A percentile compares a stretch with the other conserved stretches of the same genome.
phyloP scores from a whole-genome alignment of 768 basidiomycete genomes.

The Trametes cingulata region DNA sequence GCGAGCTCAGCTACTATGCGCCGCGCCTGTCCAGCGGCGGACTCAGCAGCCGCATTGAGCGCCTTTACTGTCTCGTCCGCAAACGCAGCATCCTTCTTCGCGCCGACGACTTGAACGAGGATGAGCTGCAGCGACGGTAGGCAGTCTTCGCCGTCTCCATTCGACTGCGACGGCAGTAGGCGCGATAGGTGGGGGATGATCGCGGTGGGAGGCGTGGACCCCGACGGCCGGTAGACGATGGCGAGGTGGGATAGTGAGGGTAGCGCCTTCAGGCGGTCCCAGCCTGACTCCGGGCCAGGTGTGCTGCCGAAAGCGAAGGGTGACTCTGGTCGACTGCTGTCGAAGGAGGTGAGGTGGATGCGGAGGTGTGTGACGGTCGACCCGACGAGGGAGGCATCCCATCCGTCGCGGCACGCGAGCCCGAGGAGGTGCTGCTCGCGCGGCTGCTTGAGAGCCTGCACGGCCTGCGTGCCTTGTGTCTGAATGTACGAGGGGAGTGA shows the following conservation, averaged over 20 bases:
- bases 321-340: conserved; percentile 16
- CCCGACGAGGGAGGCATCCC: conserved; percentile 34
- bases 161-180: conserved; percentile 13
- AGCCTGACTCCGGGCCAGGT: conserved; percentile 15
- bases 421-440: conserved; percentile 39
- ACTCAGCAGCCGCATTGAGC: conserved; percentile 25
- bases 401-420: conserved; percentile 37
- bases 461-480: conserved; percentile 15
- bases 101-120: conserved; percentile 30
- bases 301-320: conserved; percentile 18
- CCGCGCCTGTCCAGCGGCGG: conserved; percentile 21
- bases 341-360: conserved; percentile 32
- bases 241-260: conserved; percentile 36
- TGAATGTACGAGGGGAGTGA: conserved; percentile 32
- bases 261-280: conserved; percentile 28
- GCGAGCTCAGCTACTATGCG: conserved; percentile 32
- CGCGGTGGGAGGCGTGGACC: conserved; percentile 11
- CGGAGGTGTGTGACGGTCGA: conserved; percentile 37
- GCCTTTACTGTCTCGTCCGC: conserved; percentile 19
- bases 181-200: conserved; percentile 21
- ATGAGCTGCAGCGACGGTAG: conserved; percentile 24
- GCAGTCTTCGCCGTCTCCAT: not conserved
- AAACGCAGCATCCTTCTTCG: conserved; percentile 11
- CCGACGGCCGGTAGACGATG: conserved; percentile 28
- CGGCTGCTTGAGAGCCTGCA: conserved; percentile 23